Evolutionary conservation across 208 protist species (phyloP), one percentile per base, ranked within the genome.

Genomic region (Plasmodiophora brassicae): DNA sequence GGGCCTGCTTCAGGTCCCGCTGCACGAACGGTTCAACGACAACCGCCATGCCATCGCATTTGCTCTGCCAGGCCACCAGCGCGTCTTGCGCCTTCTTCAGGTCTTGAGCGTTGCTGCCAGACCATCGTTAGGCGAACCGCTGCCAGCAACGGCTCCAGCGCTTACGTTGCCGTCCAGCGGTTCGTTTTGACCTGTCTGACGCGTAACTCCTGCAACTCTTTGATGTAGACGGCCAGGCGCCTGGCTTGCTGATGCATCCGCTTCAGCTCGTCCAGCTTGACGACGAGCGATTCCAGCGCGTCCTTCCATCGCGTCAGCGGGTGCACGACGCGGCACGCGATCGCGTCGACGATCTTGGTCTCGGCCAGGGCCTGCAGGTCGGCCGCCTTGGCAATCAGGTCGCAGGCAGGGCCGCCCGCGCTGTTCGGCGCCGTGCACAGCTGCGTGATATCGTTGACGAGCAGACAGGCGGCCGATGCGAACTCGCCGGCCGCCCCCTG

Each of bases 81-180:
- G 65, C 65, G 65, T 78, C n/a, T 8, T 78, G 65, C 5, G 65
- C 65, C n/a, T 32, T 78, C 41, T 78, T 5, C 65, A 78, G n/a
- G 41, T 78, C n/a, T n/a, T n/a, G n/a, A n/a, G n/a, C n/a, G n/a
- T n/a, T n/a, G n/a, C n/a, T n/a, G n/a, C n/a, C n/a, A n/a, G n/a
- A n/a, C n/a, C n/a, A n/a, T n/a, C n/a, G n/a, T n/a, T n/a, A n/a
- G n/a, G n/a, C n/a, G n/a, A n/a, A n/a, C n/a, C n/a, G n/a, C n/a
- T n/a, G n/a, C n/a, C n/a, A n/a, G n/a, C n/a, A n/a, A n/a, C 65
- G n/a, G 65, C 65, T 78, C n/a, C 65, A 78, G 32, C 65, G 5
- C n/a, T 5, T 5, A 38, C 65, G n/a, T 32, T n/a, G n/a, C n/a
- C n/a, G n/a, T 5, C 65, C 65, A 78, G 32, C 65, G 32, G 5